Conservation (phyloP, 257 asterid species). For the Coffea eugenioides region DNA sequence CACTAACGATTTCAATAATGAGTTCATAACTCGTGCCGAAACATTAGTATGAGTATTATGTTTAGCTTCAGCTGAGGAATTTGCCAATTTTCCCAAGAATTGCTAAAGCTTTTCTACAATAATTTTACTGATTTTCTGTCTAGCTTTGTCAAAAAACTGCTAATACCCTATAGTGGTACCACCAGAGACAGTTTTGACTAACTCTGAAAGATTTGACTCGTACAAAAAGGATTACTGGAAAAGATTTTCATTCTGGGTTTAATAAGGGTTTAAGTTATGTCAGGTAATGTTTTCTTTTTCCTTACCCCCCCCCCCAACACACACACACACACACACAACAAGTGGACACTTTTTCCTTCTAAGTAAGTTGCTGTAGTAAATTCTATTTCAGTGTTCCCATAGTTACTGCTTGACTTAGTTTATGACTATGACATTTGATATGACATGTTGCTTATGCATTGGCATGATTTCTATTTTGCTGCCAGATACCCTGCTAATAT, state of each 20-base stretch:
- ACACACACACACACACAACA: too few species aligned
- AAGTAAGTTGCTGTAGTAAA: not conserved
- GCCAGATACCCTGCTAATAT: constrained; percentile 84
- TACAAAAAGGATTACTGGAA: not conserved
- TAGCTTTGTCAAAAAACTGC: not conserved
- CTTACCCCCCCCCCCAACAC: too few species aligned
- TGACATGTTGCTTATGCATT: not conserved
- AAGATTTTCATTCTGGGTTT: not conserved
- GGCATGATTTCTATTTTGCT: constrained; percentile 23
- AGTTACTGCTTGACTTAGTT: not conserved
- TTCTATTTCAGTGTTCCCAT: not conserved
- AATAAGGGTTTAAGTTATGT: not conserved
- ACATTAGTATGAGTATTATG: not conserved
- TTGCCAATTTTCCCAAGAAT: not conserved
- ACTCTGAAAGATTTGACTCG: not conserved
- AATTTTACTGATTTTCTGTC: not conserved
- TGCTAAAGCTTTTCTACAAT: not conserved
- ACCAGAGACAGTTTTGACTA: not conserved
- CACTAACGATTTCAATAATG: not conserved
- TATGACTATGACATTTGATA: not conserved
- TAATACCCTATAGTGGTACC: not conserved
- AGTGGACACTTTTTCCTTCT: too few species aligned
- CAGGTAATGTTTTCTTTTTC: too few species aligned
- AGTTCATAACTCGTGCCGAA: not conserved
- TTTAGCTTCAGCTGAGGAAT: not conserved